These are phyloP conservation scores for Fusarium luffae DNA, from an alignment of 2,329 filamentous ascomycete genomes.

Conservation along the genomic window DNA sequence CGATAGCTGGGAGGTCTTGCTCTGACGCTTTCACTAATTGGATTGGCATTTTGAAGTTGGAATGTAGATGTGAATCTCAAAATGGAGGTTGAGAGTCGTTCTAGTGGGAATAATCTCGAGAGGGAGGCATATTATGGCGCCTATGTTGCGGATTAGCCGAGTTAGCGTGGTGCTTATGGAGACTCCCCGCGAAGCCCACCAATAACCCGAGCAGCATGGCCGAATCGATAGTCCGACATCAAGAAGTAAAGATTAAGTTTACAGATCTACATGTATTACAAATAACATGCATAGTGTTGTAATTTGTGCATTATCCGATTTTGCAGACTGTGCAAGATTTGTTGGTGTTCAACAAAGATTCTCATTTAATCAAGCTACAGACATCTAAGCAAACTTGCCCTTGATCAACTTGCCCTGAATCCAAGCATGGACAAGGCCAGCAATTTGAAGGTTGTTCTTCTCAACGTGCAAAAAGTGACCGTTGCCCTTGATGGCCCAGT, in stretches of 20 bases:
- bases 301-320: too few relatives aligned
- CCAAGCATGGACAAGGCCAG: conserved; percentile 15
- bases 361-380: neutral
- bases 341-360: neutral
- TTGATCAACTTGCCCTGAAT: neutral
- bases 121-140: too few relatives aligned
- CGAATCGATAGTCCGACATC: too few relatives aligned
- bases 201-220: too few relatives aligned
- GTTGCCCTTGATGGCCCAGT: conserved; percentile 30
- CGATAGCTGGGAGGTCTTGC: neutral
- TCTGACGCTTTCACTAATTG: neutral
- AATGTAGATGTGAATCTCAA: too few relatives aligned
- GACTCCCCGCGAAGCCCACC: too few relatives aligned
- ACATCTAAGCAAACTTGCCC: neutral
- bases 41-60: neutral
- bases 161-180: neutral
- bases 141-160: neutral
- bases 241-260: too few relatives aligned
- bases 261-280: too few relatives aligned
- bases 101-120: too few relatives aligned
- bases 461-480: conserved; percentile 34
- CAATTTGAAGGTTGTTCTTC: conserved; percentile 36
- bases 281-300: too few relatives aligned
- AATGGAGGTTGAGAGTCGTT: neutral
- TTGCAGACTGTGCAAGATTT: too few relatives aligned